Percentiles rank a stretch among this genome's conserved stretches.
Conservation (phyloP, 2,329 filamentous ascomycete species). For the Colletotrichum sp. region DNA sequence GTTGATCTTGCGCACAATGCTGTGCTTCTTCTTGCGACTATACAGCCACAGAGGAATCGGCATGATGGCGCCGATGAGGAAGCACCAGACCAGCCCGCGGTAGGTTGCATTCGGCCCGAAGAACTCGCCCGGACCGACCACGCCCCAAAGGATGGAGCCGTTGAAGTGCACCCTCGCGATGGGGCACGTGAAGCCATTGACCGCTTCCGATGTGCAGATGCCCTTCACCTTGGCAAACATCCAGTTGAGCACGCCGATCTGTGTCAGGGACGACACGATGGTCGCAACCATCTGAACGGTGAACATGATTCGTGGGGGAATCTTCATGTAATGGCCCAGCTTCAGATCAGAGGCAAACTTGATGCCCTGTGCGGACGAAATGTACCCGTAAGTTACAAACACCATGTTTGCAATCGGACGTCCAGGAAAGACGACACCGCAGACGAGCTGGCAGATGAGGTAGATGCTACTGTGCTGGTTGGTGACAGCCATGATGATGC, state of each 20-base stretch:
- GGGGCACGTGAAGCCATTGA: conserved; percentile 88
- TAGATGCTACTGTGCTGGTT: conserved; percentile 90
- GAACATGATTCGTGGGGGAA: conserved; percentile 80
- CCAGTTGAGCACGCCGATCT: conserved; percentile 88
- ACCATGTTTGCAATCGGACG: conserved; percentile 92
- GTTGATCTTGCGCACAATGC: conserved; percentile 77
- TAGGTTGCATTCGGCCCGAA: conserved; percentile 81
- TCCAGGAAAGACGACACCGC: conserved; percentile 81
- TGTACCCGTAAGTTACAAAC: conserved; percentile 90
- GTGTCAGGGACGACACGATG: conserved; percentile 77
- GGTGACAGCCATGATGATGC: conserved; percentile 91
- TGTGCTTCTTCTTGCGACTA: conserved; percentile 61
- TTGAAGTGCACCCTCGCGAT: conserved; percentile 91
- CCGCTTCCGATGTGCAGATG: conserved; percentile 79
- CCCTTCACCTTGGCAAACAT: conserved; percentile 81
- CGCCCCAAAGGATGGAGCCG: conserved; percentile 87
- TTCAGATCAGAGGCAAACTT: conserved; percentile 90
- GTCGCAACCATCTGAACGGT: conserved; percentile 79
- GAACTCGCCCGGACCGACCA: conserved; percentile 82
- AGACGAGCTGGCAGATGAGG: conserved; percentile 84
- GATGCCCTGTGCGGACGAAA: conserved; percentile 85
- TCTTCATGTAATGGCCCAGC: conserved; percentile 88
- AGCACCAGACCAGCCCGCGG: conserved; percentile 79
- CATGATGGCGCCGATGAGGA: conserved; percentile 75
- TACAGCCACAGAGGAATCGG: conserved; percentile 79